Evolutionary conservation across 805 yeast species (phyloP).

Genomic region (Candida railenensis): DNA sequence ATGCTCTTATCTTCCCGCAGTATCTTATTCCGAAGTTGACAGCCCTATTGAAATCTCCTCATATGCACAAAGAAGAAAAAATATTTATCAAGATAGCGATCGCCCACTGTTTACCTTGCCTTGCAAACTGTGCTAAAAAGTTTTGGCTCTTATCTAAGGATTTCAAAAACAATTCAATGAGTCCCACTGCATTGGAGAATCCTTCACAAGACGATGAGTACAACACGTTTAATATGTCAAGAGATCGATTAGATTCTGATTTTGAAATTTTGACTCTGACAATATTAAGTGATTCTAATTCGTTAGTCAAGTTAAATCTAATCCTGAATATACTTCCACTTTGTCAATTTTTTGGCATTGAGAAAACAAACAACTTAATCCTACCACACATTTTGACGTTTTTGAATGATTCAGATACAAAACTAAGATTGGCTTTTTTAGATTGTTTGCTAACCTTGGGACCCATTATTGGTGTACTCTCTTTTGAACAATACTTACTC

Average conservation of each 20-base stretch:
- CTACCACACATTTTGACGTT: conserved; percentile 90
- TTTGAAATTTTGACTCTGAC: conserved; percentile 66
- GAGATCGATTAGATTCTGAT: conserved; percentile 45
- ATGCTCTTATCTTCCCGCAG: conserved; percentile 76
- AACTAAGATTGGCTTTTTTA: conserved; percentile 69
- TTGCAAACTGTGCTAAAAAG: conserved; percentile 63
- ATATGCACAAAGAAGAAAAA: conserved; percentile 14
- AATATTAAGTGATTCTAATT: conserved; percentile 66
- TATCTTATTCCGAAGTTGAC: conserved; percentile 72
- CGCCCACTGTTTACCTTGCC: conserved; percentile 69
- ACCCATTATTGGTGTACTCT: conserved; percentile 74
- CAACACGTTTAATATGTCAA: conserved; percentile 25
- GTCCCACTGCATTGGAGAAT: conserved; percentile 26
- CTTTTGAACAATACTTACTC: conserved; percentile 82
- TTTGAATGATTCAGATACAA: conserved; percentile 72
- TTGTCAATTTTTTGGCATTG: conserved; percentile 81
- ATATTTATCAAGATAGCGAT: conserved; percentile 53
- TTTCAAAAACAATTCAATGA: conserved; percentile 33
- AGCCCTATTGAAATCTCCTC: conserved; percentile 27
- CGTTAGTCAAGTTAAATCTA: conserved; percentile 67
- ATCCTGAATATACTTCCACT: conserved; percentile 71
- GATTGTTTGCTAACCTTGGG: conserved; percentile 71
- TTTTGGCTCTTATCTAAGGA: conserved; percentile 63
- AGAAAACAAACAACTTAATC: conserved; percentile 83
- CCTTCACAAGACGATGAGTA: conserved; percentile 18